Conservation (phyloP, 257 asterid species). For the Anisodus tanguticus region DNA sequence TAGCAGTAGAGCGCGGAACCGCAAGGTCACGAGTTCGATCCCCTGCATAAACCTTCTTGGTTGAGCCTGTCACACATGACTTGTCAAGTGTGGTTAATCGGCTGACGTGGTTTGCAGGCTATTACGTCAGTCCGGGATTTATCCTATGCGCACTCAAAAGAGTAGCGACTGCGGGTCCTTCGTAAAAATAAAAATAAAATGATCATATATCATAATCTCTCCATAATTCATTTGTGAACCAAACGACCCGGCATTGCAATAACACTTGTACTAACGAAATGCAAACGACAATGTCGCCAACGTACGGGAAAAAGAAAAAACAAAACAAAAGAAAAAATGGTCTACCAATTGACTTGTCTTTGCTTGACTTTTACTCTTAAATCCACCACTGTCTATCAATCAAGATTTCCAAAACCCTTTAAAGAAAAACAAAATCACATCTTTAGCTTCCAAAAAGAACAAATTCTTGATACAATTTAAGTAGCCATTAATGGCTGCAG, state of each 20-base stretch:
- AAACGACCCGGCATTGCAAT: background rate
- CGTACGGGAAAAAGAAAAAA: background rate
- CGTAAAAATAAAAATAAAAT: too few relatives aligned
- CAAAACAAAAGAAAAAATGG: background rate
- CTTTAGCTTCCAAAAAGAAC: background rate
- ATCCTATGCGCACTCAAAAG: too few relatives aligned
- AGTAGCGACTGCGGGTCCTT: too few relatives aligned
- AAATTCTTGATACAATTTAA: background rate
- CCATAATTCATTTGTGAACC: too few relatives aligned
- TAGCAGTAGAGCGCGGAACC: too few relatives aligned
- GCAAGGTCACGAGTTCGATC: too few relatives aligned
- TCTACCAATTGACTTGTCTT: slow-evolving; percentile 20
- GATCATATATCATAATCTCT: too few relatives aligned
- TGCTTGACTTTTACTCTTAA: slow-evolving; percentile 16
- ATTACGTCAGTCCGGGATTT: too few relatives aligned
- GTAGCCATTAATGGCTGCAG: slow-evolving; percentile 34
- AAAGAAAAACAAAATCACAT: background rate
- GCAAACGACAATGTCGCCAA: background rate
- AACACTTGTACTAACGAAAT: background rate
- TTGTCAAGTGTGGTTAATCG: too few relatives aligned
- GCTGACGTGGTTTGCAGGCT: too few relatives aligned
- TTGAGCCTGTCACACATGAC: too few relatives aligned
- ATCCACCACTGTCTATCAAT: background rate
- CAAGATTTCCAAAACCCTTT: background rate
- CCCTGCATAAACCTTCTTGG: too few relatives aligned